Conservation (phyloP, 148 eudicot species). For the Silene uniflora region DNA sequence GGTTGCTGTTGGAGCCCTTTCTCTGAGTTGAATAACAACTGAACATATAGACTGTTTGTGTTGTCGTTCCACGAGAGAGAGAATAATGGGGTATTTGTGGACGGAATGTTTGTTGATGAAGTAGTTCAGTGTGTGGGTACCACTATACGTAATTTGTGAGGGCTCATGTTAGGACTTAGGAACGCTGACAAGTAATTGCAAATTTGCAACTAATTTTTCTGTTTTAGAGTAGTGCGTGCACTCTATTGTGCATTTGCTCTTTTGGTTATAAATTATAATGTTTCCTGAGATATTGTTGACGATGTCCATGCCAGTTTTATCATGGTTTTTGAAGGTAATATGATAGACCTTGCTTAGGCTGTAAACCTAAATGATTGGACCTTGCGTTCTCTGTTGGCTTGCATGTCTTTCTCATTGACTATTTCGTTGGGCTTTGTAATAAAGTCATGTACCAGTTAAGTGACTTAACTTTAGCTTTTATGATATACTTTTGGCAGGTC, state of each 20-base stretch:
- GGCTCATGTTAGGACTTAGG: neutral
- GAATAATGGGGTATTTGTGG: neutral
- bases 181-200: neutral
- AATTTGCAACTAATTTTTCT: neutral
- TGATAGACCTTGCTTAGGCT: neutral
- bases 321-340: neutral
- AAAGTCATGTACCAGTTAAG: neutral
- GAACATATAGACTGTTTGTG: neutral
- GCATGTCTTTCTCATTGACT: neutral
- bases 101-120: neutral
- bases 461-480: neutral
- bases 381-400: neutral
- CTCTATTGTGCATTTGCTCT: neutral
- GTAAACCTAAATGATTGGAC: neutral
- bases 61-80: neutral
- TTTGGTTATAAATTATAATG: neutral
- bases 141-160: neutral
- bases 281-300: neutral
- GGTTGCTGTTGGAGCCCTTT: neutral
- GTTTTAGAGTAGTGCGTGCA: neutral
- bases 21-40: neutral
- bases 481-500: constrained; percentile 46
- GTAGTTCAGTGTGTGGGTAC: neutral
- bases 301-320: neutral
- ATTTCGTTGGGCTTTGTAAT: neutral